These are phyloP conservation scores for Pisolithus tinctorius DNA, from an alignment of 768 basidiomycete species.

Conservation along the genomic window DNA sequence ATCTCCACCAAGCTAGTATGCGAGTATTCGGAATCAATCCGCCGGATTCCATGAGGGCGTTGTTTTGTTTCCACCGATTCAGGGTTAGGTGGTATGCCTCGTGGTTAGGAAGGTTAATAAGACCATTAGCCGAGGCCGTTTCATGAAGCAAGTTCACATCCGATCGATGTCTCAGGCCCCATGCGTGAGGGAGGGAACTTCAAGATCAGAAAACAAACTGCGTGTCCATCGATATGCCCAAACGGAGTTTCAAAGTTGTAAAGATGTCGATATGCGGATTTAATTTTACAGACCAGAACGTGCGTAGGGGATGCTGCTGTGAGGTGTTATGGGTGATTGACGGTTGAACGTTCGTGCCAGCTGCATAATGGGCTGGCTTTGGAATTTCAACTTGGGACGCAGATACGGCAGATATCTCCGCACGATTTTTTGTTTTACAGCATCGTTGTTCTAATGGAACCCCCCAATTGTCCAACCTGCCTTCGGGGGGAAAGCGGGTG, in stretches of 20 bases:
- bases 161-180: not conserved
- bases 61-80: not conserved
- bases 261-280: not conserved
- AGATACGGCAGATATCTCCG: not conserved
- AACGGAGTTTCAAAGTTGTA: not conserved
- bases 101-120: not conserved
- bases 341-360: conserved; percentile 1
- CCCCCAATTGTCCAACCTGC: not conserved
- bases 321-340: conserved; percentile 30
- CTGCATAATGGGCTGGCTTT: conserved; percentile 31
- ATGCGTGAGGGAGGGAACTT: not conserved
- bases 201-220: not conserved
- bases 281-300: conserved; percentile 36
- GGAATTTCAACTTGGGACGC: not conserved
- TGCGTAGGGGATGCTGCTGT: conserved; percentile 57
- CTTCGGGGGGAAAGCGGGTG: not conserved
- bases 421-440: not conserved
- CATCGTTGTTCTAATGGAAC: not conserved
- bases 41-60: not conserved
- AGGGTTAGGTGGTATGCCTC: not conserved
- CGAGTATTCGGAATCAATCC: not conserved
- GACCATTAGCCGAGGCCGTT: not conserved
- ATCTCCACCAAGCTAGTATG: not conserved
- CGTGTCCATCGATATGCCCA: not conserved
- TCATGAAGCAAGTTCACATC: not conserved